phyloP scores from a whole-genome alignment of 75 land plant genomes.

The Selaginella tamariscina region DNA sequence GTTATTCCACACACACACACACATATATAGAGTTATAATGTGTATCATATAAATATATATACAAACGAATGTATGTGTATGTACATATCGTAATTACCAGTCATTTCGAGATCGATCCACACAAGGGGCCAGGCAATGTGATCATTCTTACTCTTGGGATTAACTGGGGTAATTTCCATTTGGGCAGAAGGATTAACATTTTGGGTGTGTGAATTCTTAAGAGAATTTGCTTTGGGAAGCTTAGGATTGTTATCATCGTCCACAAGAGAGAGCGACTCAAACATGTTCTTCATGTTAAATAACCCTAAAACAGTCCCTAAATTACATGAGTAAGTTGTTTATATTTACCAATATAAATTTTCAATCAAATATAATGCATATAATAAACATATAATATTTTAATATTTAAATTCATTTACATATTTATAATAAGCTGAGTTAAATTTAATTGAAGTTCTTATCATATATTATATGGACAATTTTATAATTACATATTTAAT shows the following conservation, averaged over 20 bases:
- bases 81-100: slow-evolving; percentile 42
- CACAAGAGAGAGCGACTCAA: slow-evolving; percentile 2
- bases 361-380: too few species aligned
- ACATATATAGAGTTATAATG: neutral
- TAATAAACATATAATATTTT: too few species aligned
- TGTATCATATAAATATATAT: neutral
- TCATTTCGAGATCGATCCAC: slow-evolving; percentile 98
- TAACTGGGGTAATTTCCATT: neutral
- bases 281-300: neutral
- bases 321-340: too few species aligned
- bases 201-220: too few species aligned
- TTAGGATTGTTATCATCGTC: neutral
- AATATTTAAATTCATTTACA: too few species aligned
- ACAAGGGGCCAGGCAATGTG: slow-evolving; percentile 45
- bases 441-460: too few species aligned
- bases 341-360: too few species aligned
- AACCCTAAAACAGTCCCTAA: too few species aligned
- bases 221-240: neutral
- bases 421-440: too few species aligned
- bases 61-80: neutral
- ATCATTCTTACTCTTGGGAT: neutral
- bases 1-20: slow-evolving; percentile 3
- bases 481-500: too few species aligned
- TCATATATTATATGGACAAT: too few species aligned
- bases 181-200: too few species aligned